phyloP scores from a whole-genome alignment of 371 early-diverging fungal species.

The Haplosporangium sp. region DNA sequence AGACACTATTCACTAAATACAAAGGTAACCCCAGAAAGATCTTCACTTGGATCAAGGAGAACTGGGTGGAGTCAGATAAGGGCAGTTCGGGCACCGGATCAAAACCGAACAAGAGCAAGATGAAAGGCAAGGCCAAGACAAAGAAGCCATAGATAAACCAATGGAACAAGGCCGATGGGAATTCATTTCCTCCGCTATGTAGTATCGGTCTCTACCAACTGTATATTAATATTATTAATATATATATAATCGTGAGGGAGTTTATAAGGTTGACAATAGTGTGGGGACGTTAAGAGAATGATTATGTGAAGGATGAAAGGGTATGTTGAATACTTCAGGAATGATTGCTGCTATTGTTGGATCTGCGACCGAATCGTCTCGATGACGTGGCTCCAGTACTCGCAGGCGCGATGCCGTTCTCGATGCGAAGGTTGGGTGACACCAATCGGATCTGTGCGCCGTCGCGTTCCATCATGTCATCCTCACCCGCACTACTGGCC shows the following conservation, averaged over 20 bases:
- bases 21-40: conserved; percentile 38
- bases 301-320: too few species aligned
- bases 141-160: background rate
- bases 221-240: too few species aligned
- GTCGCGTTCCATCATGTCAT: conserved; percentile 37
- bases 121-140: conserved; percentile 15
- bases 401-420: conserved; percentile 16
- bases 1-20: conserved; percentile 15
- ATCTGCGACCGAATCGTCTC: conserved; percentile 36
- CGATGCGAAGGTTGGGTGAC: conserved; percentile 49
- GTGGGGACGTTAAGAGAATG: too few species aligned
- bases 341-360: conserved; percentile 26
- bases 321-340: background rate
- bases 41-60: conserved; percentile 30
- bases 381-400: conserved; percentile 12
- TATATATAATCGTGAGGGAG: too few species aligned
- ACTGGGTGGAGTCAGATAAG: conserved; percentile 14
- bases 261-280: too few species aligned
- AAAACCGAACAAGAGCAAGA: conserved; percentile 4
- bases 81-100: background rate
- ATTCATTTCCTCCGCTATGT: too few species aligned
- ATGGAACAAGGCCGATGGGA: too few species aligned
- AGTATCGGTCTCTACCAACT: too few species aligned
- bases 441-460: conserved; percentile 45
- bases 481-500: conserved; percentile 20